phyloP scores from a whole-genome alignment of 257 asterid species.

The Jacaranda mimosifolia region DNA sequence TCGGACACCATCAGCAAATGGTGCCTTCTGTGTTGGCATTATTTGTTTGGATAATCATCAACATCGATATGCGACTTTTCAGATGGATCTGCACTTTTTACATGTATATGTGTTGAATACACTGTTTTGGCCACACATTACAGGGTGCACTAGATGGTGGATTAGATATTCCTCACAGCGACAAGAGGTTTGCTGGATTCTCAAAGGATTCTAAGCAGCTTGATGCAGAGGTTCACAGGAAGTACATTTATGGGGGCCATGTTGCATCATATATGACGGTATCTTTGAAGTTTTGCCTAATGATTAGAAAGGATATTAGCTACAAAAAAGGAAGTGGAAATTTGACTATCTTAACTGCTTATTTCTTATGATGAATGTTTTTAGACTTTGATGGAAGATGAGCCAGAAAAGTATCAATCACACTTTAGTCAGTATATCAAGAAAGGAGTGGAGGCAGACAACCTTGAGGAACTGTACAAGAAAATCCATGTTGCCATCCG shows the following conservation, averaged over 20 bases:
- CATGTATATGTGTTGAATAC: not conserved
- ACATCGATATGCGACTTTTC: not conserved
- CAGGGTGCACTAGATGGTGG: constrained; percentile 89
- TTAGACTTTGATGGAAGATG: constrained; percentile 58
- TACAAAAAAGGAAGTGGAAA: not conserved
- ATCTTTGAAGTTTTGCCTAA: constrained; percentile 14
- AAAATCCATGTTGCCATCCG: constrained; percentile 63
- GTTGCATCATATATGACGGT: constrained; percentile 74
- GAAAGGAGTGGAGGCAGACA: constrained; percentile 49
- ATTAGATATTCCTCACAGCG: constrained; percentile 82
- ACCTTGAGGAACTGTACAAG: constrained; percentile 54
- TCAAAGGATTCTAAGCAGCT: constrained; percentile 69
- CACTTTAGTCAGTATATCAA: constrained; percentile 52
- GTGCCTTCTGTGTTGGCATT: not conserved
- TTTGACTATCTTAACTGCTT: not conserved
- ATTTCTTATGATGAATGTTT: not conserved
- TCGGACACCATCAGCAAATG: no score
- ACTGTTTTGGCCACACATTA: constrained; percentile 6
- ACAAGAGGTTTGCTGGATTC: constrained; percentile 86
- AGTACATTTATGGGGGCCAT: constrained; percentile 81
- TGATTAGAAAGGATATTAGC: not conserved
- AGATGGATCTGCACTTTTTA: not conserved
- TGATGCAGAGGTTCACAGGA: constrained; percentile 74
- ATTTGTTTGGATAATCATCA: not conserved
- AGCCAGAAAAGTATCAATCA: constrained; percentile 57